Percentiles rank a stretch among this genome's conserved stretches.
Conservation (phyloP, 2,329 filamentous ascomycete species). For the Coleophoma crateriformis region DNA sequence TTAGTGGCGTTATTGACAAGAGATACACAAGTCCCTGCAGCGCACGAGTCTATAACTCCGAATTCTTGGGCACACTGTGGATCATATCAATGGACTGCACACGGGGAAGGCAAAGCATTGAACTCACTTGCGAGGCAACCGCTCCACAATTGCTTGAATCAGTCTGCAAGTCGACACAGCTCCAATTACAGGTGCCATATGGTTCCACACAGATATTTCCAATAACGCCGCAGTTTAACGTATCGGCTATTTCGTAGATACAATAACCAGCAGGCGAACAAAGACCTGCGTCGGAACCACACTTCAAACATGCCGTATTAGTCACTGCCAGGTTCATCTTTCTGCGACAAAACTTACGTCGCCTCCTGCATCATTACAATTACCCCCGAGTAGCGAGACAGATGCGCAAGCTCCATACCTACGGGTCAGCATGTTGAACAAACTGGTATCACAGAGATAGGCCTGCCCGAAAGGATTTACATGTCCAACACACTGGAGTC, state of each 20-base stretch:
- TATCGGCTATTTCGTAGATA: not conserved
- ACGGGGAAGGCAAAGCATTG: not conserved
- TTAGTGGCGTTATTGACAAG: not conserved
- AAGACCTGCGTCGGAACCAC: not conserved
- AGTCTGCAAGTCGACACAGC: not conserved
- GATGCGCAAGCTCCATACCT: not conserved
- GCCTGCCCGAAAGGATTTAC: not conserved
- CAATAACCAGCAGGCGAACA: not conserved
- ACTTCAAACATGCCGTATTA: not conserved
- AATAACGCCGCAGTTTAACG: not conserved
- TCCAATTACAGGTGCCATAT: not conserved
- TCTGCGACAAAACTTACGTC: not conserved
- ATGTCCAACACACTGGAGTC: not conserved
- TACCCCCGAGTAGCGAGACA: not conserved
- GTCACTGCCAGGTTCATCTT: not conserved
- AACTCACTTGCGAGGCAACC: not conserved
- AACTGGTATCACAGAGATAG: not conserved
- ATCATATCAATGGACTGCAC: not conserved
- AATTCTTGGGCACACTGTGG: not conserved
- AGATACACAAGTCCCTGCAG: not conserved
- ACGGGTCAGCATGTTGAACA: not conserved
- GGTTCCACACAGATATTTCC: not conserved
- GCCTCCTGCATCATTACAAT: not conserved
- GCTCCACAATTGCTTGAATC: not conserved
- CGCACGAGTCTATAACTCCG: not conserved